phyloP scores from a whole-genome alignment of 1,284 basidiomycete species.

The Earliella scabrosa region DNA sequence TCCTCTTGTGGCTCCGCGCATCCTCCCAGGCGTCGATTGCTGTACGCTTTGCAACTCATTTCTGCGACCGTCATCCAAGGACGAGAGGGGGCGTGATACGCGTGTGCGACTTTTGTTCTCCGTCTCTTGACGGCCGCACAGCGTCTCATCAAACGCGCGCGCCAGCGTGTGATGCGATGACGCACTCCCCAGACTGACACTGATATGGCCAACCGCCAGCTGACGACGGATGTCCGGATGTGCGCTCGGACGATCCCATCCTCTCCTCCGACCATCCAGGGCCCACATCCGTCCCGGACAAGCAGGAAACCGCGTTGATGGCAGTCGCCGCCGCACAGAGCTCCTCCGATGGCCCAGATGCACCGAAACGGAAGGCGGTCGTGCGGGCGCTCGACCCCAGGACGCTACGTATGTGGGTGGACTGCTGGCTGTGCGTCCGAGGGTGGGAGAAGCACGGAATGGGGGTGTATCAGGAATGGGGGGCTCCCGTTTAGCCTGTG shows the following conservation, averaged over 20 bases:
- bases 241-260: not conserved
- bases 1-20: no score
- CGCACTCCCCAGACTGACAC: not conserved
- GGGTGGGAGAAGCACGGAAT: constrained; percentile 13
- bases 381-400: not conserved
- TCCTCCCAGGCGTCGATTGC: no score
- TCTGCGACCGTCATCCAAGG: not conserved
- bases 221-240: constrained; percentile 17
- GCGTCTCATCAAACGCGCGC: constrained; percentile 1
- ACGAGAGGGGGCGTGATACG: constrained; percentile 10
- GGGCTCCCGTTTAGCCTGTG: constrained; percentile 6
- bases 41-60: not conserved
- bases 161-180: constrained; percentile 10
- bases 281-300: not conserved
- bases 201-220: not conserved
- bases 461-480: constrained; percentile 7
- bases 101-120: constrained; percentile 7
- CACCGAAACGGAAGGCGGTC: constrained; percentile 5
- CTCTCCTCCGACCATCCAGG: not conserved
- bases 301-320: not conserved
- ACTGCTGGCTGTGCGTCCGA: constrained; percentile 5
- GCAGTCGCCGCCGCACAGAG: not conserved
- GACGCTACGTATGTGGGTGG: not conserved
- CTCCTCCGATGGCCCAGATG: not conserved
- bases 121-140: constrained; percentile 10